Base-by-base conservation (phyloP, 371 early-diverging fungal genomes). In the Lichtheimia ramosa region DNA sequence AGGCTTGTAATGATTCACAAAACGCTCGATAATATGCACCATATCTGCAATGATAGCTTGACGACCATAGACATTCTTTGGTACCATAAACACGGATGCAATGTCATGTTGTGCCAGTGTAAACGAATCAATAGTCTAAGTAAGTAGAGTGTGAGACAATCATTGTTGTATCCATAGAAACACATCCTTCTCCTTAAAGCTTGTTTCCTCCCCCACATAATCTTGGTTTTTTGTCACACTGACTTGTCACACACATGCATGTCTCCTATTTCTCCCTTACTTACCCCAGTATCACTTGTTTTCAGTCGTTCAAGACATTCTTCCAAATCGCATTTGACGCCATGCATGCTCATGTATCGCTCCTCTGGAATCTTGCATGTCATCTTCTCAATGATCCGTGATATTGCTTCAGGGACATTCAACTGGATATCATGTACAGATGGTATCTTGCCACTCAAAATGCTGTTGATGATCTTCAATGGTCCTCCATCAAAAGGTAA, bases 351-450 rank as follows among this genome's bases (percentile, higher is more conserved):
- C 28, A 71, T 79, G 50, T 84, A 84, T 43, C 85, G 67, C 51
- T 77, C 79, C 43, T 75, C 83, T 2, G 85, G 85, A 52, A 81
- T 83, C 74, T 84, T 84, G 54, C 67, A 68, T 16, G 83, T 83
- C 83, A 84, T 81, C 62, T 80, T 84, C 51, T 80, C 77, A 25
- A 84, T 65, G 42, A 84, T 84, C 3, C 61, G 54, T 24, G 77
- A 72, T 10, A 84, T 51, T 1, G 82, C 61, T 21, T 74, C 73
- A 4, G 85, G 82, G 56, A 84, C 74, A 48, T 80, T 75, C 24
- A 79, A 63, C 16, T 82, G 77, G 3, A 79, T 69, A 42, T 77
- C 70, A 43, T 77, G 66, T 16, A 83, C 63, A 6, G 74, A 58
- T 0, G 79, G 74, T 3, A 84, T 61, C 43, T 74, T 78, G 25